Evolutionary conservation across 2,329 filamentous ascomycete genomes (phyloP).

Genomic region (Diplodia sapinea): DNA sequence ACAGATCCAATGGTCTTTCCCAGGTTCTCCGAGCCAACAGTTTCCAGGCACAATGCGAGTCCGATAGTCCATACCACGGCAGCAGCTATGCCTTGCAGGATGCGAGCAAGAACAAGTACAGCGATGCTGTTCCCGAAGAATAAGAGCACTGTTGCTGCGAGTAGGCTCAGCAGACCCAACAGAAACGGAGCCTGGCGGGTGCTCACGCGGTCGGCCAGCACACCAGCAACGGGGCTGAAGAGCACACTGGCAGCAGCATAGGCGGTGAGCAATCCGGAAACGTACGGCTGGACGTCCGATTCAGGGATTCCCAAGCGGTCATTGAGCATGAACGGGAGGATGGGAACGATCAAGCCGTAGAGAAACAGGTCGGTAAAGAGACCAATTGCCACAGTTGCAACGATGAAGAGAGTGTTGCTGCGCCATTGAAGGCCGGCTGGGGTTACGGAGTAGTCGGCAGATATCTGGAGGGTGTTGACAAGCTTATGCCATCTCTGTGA

Average conservation of each 20-base stretch:
- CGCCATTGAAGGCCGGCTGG: constrained; percentile 56
- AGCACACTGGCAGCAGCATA: constrained; percentile 62
- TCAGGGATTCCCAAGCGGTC: constrained; percentile 57
- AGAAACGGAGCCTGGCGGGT: constrained; percentile 65
- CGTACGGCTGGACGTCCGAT: constrained; percentile 58
- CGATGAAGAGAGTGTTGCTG: constrained; percentile 64
- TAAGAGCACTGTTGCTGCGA: constrained; percentile 62
- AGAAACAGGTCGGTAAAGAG: constrained; percentile 66
- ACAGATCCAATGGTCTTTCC: constrained; percentile 67
- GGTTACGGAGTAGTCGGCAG: neutral
- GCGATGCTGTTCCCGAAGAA: constrained; percentile 57
- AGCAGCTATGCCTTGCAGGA: constrained; percentile 64
- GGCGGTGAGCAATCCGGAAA: constrained; percentile 60
- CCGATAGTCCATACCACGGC: constrained; percentile 67
- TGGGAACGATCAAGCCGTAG: constrained; percentile 64
- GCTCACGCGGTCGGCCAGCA: constrained; percentile 59
- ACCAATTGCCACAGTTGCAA: constrained; percentile 61
- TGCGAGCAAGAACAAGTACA: constrained; percentile 58
- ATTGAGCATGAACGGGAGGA: constrained; percentile 63
- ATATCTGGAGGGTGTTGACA: constrained; percentile 23
- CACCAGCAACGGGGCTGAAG: constrained; percentile 59
- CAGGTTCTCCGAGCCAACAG: constrained; percentile 61
- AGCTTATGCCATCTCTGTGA: constrained; percentile 6
- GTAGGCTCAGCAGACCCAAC: constrained; percentile 59
- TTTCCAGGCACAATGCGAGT: constrained; percentile 64